A percentile compares a stretch with the other conserved stretches of the same genome.
Conservation (phyloP, 768 basidiomycete species). For the Lactarius sanguifluus region DNA sequence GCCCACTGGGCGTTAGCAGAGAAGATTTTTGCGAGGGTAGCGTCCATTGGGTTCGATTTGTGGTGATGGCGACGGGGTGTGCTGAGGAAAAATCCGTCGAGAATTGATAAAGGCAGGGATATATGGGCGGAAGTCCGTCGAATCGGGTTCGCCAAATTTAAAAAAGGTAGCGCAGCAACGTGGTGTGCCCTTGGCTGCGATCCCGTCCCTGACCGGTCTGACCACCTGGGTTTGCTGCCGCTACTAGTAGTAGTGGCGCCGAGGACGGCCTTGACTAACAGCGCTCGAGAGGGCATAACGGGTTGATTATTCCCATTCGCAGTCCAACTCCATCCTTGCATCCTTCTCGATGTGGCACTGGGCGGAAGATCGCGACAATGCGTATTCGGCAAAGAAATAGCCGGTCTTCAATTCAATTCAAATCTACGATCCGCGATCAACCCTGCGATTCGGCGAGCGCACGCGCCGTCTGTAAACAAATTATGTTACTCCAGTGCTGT, state of each 20-base stretch:
- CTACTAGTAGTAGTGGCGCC: neutral
- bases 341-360: neutral
- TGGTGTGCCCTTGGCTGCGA: constrained; percentile 2
- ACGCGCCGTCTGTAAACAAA: too few relatives aligned
- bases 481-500: too few relatives aligned
- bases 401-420: too few relatives aligned
- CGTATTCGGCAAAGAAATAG: too few relatives aligned
- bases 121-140: neutral
- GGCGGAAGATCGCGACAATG: constrained; percentile 1
- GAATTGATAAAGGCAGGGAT: neutral
- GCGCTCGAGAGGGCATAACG: neutral
- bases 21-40: constrained; percentile 39
- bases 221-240: neutral
- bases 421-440: too few relatives aligned
- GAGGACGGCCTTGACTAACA: neutral
- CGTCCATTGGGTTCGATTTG: constrained; percentile 22
- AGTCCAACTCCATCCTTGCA: neutral
- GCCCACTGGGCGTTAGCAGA: constrained; percentile 70
- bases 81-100: neutral
- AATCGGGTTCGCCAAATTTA: neutral
- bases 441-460: too few relatives aligned
- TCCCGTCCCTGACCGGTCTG: neutral
- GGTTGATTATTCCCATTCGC: neutral
- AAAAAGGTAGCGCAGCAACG: neutral
- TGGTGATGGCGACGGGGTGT: neutral